Evolutionary conservation across 192 early-diverging fungal genomes (phyloP), one percentile per base, ranked within the genome.

Genomic region (Podila epicladia): DNA sequence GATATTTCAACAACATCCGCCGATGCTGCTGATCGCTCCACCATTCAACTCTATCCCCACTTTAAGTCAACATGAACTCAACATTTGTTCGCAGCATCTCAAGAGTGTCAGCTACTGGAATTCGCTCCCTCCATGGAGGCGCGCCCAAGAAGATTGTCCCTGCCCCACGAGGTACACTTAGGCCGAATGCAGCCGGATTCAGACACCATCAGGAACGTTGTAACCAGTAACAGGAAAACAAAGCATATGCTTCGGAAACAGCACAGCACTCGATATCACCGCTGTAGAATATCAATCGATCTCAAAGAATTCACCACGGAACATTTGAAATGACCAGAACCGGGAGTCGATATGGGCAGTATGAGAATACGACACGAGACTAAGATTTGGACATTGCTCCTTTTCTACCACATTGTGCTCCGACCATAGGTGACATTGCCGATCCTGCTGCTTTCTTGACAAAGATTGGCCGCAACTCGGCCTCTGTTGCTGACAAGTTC

Each of bases 391-490:
- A n/a, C 7, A 8, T 45, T 11, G 41, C 15, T 45, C 41, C 9
- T 45, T 45, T 45, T 17, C 41, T 17, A 45, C 15, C 41, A 45
- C 41, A 15, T 45, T 45, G 11, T 48, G 33, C 20, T 60, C n/a
- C 41, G n/a, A 58, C 33, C 22, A 55, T 64, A 80, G 77, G 77
- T 31, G 77, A 80, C 51, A 80, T 80, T 49, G 51, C 68, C 24
- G 77, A 80, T 45, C 71, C 77, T 5, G 35, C 77, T 17, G 53
- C 71, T 60, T 80, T 80, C 26, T 60, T 80, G 53, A 80, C 45
- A 13, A 80, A 80, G 63, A 80, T 80, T 59, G 77, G 77, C 15
- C 77, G 77, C n/a, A 73, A 63, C 67, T 80, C 71, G 19, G 71
- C 38, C 1, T 63, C 49, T 19, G 19, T 69, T 15, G 77, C 77